Conservation (phyloP, 1,139 yeast species). For the Suhomyces panamericanus region DNA sequence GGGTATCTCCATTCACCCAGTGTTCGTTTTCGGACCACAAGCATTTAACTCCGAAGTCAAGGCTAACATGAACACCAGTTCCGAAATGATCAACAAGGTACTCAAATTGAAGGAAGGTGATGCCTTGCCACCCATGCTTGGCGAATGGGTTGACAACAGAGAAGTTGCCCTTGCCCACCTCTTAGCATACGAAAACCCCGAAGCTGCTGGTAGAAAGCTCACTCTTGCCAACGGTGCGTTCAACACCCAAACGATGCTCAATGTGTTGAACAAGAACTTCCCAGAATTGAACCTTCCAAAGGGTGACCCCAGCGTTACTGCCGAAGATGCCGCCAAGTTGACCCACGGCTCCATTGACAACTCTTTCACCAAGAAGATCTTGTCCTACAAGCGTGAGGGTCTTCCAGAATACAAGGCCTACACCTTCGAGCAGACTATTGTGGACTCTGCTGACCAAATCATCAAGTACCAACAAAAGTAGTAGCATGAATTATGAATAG, state of each 20-base stretch:
- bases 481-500: no score
- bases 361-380: background rate
- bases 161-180: conserved; percentile 34
- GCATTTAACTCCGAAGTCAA: conserved; percentile 30
- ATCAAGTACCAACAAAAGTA: background rate
- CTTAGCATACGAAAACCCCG: conserved; percentile 20
- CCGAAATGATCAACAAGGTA: conserved; percentile 29
- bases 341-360: background rate
- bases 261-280: conserved; percentile 15
- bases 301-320: conserved; percentile 30
- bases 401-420: background rate
- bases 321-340: background rate
- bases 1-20: conserved; percentile 20
- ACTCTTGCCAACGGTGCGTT: conserved; percentile 2
- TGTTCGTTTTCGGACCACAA: conserved; percentile 27
- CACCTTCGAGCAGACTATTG: conserved; percentile 24
- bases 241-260: conserved; percentile 15
- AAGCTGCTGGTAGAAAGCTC: conserved; percentile 3
- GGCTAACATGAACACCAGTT: conserved; percentile 36
- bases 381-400: background rate
- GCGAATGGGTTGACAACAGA: conserved; percentile 7
- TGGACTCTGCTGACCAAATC: conserved; percentile 27
- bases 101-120: conserved; percentile 26
- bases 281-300: conserved; percentile 20
- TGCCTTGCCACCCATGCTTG: conserved; percentile 16